A percentile compares a stretch with the other conserved stretches of the same genome.
phyloP scores from a whole-genome alignment of 495 filamentous ascomycete species.

The Evernia prunastri region DNA sequence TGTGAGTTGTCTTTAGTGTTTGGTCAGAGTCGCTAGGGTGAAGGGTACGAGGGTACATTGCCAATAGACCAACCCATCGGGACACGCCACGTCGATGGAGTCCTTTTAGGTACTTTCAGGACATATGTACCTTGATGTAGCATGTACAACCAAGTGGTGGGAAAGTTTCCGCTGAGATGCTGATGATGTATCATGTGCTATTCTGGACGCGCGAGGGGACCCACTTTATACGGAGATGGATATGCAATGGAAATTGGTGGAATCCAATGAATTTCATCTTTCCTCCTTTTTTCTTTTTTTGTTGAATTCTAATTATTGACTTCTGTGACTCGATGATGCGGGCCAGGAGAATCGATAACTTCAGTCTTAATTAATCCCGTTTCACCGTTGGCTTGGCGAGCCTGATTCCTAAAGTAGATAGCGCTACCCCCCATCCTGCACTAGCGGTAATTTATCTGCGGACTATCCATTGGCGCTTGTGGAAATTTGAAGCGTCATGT shows the following conservation, averaged over 20 bases:
- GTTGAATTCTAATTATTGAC: not conserved
- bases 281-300: no score
- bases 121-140: no score
- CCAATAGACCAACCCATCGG: not conserved
- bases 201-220: not conserved
- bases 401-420: not conserved
- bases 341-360: not conserved
- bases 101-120: no score
- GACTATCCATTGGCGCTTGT: not conserved
- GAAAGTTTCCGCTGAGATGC: not conserved
- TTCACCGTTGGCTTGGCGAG: not conserved
- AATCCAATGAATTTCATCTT: not conserved
- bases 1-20: no score
- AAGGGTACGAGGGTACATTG: not conserved
- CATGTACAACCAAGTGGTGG: not conserved
- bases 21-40: no score
- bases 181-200: no score
- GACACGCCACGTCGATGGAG: not conserved
- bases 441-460: not conserved
- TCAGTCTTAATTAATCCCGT: not conserved
- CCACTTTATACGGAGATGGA: not conserved
- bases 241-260: no score
- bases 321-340: not conserved
- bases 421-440: not conserved
- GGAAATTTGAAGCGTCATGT: no score